Conservation (phyloP, 495 filamentous ascomycete species). For the Podospora bellae-mahoneyi region DNA sequence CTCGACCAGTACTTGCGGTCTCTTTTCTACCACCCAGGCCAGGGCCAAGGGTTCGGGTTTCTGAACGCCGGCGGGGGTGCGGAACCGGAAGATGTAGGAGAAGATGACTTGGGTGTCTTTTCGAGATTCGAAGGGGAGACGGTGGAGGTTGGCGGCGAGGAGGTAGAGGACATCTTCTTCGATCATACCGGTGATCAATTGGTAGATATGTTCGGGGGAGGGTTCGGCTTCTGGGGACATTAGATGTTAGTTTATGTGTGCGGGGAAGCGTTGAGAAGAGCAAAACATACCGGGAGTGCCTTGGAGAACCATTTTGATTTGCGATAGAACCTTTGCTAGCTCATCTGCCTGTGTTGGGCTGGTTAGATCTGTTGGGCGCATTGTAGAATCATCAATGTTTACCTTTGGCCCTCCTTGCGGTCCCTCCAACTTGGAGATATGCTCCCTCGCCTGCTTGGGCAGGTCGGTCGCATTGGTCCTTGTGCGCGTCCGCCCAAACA, state of each 20-base stretch:
- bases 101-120: constrained; percentile 90
- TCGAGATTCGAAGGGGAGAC: constrained; percentile 87
- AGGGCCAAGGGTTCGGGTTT: constrained; percentile 74
- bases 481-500: constrained; percentile 72
- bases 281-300: constrained; percentile 67
- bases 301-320: constrained; percentile 81
- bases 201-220: constrained; percentile 78
- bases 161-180: constrained; percentile 83
- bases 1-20: constrained; percentile 82
- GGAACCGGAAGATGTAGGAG: constrained; percentile 82
- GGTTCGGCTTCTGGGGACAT: constrained; percentile 69
- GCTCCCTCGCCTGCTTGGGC: constrained; percentile 52
- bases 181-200: constrained; percentile 74
- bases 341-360: constrained; percentile 41
- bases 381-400: constrained; percentile 19
- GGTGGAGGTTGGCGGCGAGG: constrained; percentile 72
- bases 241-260: neutral
- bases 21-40: constrained; percentile 75
- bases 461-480: constrained; percentile 52
- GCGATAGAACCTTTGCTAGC: constrained; percentile 68
- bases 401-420: constrained; percentile 52
- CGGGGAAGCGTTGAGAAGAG: neutral
- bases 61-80: constrained; percentile 54
- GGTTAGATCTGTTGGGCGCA: constrained; percentile 8
- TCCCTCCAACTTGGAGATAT: constrained; percentile 53